phyloP scores from a whole-genome alignment of 352 stramenopile species.

The Lagenidium giganteum region DNA sequence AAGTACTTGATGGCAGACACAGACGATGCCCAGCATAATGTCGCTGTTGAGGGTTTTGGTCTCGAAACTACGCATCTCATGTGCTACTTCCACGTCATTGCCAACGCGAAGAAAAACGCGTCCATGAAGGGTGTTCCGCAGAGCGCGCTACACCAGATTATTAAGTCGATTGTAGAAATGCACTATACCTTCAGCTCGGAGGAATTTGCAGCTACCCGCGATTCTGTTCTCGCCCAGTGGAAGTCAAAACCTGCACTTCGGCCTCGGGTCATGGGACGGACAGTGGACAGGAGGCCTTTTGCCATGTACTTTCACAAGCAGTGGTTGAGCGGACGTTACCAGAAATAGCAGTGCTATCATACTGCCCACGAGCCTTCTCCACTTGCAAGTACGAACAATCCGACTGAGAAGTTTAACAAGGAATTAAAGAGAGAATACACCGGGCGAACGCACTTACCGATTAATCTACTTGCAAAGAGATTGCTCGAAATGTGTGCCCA shows the following conservation, averaged over 20 bases:
- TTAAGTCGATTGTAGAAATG: slow-evolving; percentile 10
- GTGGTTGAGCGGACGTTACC: slow-evolving; percentile 3
- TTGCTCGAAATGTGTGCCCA: too few relatives aligned
- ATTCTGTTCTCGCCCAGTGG: too few relatives aligned
- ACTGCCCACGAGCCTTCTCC: neutral
- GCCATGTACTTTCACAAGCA: slow-evolving; percentile 3
- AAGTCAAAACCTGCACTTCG: too few relatives aligned
- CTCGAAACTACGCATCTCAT: too few relatives aligned
- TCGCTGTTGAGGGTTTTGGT: too few relatives aligned
- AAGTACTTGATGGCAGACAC: slow-evolving; percentile 10
- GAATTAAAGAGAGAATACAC: slow-evolving; percentile 11
- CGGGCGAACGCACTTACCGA: neutral
- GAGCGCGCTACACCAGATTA: neutral
- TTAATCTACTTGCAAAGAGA: too few relatives aligned
- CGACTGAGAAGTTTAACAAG: slow-evolving; percentile 8
- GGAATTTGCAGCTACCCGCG: neutral
- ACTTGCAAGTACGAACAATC: slow-evolving; percentile 8
- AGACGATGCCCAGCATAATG: slow-evolving; percentile 11
- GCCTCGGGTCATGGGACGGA: too few relatives aligned
- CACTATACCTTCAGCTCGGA: slow-evolving; percentile 1
- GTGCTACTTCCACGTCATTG: slow-evolving; percentile 16
- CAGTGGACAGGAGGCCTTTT: too few relatives aligned
- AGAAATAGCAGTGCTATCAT: slow-evolving; percentile 5
- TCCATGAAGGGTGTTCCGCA: neutral
- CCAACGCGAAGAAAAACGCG: slow-evolving; percentile 2